phyloP scores from a whole-genome alignment of 208 protist genomes.

The Acanthamoeba triangularis region DNA sequence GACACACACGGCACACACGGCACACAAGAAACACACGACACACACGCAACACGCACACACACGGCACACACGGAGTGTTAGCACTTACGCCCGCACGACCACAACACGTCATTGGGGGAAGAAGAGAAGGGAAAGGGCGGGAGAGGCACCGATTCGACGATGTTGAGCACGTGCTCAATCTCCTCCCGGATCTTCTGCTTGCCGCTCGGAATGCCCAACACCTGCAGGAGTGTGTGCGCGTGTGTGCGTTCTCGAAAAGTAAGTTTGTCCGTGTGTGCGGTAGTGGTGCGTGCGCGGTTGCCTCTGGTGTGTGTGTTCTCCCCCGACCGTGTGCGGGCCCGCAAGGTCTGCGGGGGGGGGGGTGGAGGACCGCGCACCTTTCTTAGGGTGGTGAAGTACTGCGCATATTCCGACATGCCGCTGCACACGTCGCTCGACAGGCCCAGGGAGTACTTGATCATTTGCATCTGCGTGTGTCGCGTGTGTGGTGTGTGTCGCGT shows the following conservation, averaged over 20 bases:
- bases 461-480: not conserved
- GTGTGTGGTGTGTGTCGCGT: not conserved
- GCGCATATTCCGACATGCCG: conserved; percentile 38
- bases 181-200: conserved; percentile 15
- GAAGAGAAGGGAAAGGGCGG: not conserved
- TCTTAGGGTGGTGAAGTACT: conserved; percentile 24
- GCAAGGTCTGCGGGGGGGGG: not conserved
- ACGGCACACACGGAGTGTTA: not conserved
- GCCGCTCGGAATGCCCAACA: not conserved
- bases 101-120: not conserved
- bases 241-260: no score
- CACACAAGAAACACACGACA: no score
- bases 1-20: no score
- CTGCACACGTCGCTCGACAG: conserved; percentile 15
- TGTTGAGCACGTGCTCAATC: conserved; percentile 23
- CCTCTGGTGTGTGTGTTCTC: no score
- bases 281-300: no score
- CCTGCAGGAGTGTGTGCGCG: no score
- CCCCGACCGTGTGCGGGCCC: no score
- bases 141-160: conserved; percentile 19
- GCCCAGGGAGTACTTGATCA: conserved; percentile 40
- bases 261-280: no score
- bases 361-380: not conserved
- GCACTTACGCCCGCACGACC: no score
- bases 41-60: no score